A percentile compares a stretch with the other conserved stretches of the same genome.
Evolutionary conservation across 768 basidiomycete species (phyloP).

Genomic region (Tylopilus sp.): DNA sequence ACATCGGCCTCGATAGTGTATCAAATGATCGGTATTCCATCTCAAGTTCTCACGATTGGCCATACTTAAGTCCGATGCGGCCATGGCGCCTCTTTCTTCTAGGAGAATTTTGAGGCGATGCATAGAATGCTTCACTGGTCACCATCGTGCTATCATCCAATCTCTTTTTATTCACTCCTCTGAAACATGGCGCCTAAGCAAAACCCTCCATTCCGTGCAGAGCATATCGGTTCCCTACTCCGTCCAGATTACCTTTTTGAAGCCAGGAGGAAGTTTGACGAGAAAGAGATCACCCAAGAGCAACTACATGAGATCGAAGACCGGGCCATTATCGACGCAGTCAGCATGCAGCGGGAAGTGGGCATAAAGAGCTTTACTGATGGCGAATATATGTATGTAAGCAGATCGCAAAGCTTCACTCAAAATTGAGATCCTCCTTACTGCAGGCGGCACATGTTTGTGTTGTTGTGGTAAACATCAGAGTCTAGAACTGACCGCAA

Average conservation of each 20-base stretch:
- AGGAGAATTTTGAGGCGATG: neutral
- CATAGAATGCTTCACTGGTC: slow-evolving; percentile 2
- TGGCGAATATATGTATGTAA: slow-evolving; percentile 37
- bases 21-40: too few relatives aligned
- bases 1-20: too few relatives aligned
- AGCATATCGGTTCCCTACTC: slow-evolving; percentile 45
- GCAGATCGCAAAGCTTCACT: slow-evolving; percentile 3
- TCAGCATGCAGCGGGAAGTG: slow-evolving; percentile 37
- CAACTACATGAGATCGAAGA: slow-evolving; percentile 39
- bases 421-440: neutral
- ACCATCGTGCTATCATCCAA: neutral
- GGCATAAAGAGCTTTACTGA: slow-evolving; percentile 43
- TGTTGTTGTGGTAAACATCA: neutral
- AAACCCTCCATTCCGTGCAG: slow-evolving; percentile 42
- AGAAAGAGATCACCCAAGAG: slow-evolving; percentile 30
- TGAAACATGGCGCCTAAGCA: slow-evolving; percentile 21
- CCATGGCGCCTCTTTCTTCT: neutral
- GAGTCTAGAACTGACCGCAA: neutral
- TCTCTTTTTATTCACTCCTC: neutral
- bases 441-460: slow-evolving; percentile 30
- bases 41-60: too few relatives aligned
- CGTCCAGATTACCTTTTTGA: slow-evolving; percentile 39
- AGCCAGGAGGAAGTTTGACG: slow-evolving; percentile 35
- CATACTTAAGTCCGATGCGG: too few relatives aligned
- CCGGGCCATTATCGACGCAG: slow-evolving; percentile 34